These are phyloP conservation scores for Telfairia occidentalis DNA, from an alignment of 331 rosid genomes.

Conservation along the genomic window DNA sequence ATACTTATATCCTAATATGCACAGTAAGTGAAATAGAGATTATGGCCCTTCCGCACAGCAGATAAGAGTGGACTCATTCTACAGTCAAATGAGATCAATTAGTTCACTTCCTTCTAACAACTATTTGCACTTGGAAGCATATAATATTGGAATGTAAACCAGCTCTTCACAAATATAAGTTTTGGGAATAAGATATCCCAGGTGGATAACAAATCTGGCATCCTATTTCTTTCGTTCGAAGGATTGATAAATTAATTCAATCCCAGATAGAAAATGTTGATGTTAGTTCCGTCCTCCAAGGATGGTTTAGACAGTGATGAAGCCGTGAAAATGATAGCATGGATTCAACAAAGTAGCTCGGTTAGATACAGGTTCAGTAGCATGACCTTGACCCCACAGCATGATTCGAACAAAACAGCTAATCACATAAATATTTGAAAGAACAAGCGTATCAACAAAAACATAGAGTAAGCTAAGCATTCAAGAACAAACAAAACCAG, in stretches of 20 bases:
- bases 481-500: not conserved
- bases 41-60: not conserved
- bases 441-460: not conserved
- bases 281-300: not conserved
- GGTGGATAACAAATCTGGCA: not conserved
- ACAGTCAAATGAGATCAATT: not conserved
- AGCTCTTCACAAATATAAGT: not conserved
- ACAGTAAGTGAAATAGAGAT: not conserved
- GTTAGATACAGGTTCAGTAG: too few relatives aligned
- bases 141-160: not conserved
- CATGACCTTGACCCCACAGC: not conserved
- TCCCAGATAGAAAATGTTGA: not conserved
- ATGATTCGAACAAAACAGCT: not conserved
- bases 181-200: not conserved
- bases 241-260: not conserved
- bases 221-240: not conserved
- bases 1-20: not conserved
- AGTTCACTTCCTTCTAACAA: not conserved
- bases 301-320: not conserved
- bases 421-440: not conserved
- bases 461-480: not conserved
- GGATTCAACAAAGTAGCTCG: too few relatives aligned
- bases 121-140: not conserved
- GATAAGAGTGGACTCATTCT: not conserved
- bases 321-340: not conserved